Base-by-base conservation (phyloP, 75 land plant species). In the Isoetes taiwanensis region DNA sequence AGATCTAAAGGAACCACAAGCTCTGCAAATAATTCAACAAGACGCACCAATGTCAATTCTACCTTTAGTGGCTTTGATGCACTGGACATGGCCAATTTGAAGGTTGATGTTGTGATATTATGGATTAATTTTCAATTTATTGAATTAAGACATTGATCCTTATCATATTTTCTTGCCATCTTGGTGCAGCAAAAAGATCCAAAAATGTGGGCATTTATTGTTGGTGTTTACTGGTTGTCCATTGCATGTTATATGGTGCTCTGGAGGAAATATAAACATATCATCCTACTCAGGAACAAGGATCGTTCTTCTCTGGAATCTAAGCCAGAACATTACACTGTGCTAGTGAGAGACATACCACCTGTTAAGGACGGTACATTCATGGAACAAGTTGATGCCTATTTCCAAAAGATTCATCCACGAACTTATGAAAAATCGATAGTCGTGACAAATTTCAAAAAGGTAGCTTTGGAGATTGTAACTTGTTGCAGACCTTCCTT, bases 321-420 rank as follows among this genome's bases (percentile, higher is more conserved):
- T 6, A 76, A 50, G 37, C 74, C 83, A 5, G 85, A 93, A 27
- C 89, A 84, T 33, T 87, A 65, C 40, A 64, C 81, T 14, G 58
- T 76, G 17, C 72, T 93, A 20, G 95, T 84, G 1, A 71, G 89
- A 57, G 95, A 93, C 63, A 73, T 93, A 29, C 98, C 98, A 28
- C 58, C 59, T 30, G 46, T 71, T 38, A 20, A 31, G 30, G 80
- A 63, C n/a, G 67, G 66, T 66, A 68, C 82, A 16, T 33, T 72
- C 25, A 73, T 79, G 20, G 89, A 87, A 3, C 85, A 84, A 42
- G 89, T 93, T 10, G 85, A 93, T 48, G 54, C 78, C 0, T 93
- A 72, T 64, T 88, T 93, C 61, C 72, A 67, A 50, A 32, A 66
- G 9, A 64, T 93, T 2, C 82, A 93, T 62, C 98, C 98, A 0